A percentile compares a stretch with the other conserved stretches of the same genome.
Evolutionary conservation across 202 grass and related monocot genomes (phyloP).

Genomic region (Schoenoplectus tabernaemontani): DNA sequence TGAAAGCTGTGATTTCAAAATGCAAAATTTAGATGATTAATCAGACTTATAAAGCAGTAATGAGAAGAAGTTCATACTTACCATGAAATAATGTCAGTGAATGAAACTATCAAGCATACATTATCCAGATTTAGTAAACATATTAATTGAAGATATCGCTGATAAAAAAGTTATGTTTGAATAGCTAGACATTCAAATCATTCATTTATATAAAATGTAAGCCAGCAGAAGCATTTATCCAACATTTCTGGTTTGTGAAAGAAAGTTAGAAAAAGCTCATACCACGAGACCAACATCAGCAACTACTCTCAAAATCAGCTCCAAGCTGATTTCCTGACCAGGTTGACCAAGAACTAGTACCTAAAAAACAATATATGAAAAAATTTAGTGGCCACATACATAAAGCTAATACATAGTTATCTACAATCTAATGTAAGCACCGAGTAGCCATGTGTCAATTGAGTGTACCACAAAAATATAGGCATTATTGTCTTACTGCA

Average conservation of each 20-base stretch:
- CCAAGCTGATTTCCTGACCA: conserved; percentile 84
- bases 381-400: neutral
- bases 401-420: neutral
- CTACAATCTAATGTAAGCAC: neutral
- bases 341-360: conserved; percentile 86
- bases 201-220: neutral
- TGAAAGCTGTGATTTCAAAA: neutral
- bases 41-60: neutral
- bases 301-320: conserved; percentile 86
- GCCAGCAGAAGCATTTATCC: neutral
- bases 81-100: neutral
- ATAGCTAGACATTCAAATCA: neutral
- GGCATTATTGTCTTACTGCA: neutral
- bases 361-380: conserved; percentile 28
- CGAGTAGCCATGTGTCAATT: neutral
- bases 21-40: neutral
- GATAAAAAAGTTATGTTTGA: neutral
- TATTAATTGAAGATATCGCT: neutral
- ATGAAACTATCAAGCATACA: neutral
- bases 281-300: conserved; percentile 99
- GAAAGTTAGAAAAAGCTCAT: neutral
- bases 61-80: neutral
- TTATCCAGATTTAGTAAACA: neutral
- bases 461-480: neutral
- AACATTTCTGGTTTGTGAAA: neutral